Percentiles rank a stretch among this genome's conserved stretches.
Conservation (phyloP, 2,329 filamentous ascomycete species). For the Alternaria triticina region DNA sequence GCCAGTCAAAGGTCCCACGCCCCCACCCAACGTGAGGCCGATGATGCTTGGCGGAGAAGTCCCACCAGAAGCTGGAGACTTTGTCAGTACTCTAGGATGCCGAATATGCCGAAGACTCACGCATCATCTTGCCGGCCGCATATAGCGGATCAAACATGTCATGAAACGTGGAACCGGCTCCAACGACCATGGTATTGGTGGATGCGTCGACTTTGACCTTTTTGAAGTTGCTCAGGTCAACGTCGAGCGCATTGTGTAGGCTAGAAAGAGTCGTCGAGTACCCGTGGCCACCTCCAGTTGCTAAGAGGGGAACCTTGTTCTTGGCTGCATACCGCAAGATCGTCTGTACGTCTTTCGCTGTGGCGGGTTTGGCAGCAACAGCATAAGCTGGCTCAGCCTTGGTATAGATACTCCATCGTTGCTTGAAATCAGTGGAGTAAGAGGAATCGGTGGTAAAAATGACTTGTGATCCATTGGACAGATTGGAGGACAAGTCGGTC, state of each 20-base stretch:
- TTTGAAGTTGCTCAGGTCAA: not conserved
- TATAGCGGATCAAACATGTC: conserved; percentile 1
- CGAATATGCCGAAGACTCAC: not conserved
- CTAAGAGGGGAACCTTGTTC: conserved; percentile 1
- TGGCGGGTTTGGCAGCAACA: not conserved
- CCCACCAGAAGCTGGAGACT: not conserved
- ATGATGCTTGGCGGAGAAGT: conserved; percentile 54
- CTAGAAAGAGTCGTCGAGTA: not conserved
- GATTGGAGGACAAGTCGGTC: not conserved
- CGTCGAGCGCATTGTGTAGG: not conserved
- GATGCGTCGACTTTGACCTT: not conserved
- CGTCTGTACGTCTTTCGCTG: not conserved
- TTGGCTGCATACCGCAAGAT: not conserved
- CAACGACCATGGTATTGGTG: not conserved
- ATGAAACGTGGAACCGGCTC: not conserved
- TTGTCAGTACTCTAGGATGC: not conserved
- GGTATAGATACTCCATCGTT: conserved; percentile 1
- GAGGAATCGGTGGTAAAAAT: not conserved
- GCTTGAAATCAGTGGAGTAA: not conserved
- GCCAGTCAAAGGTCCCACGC: conserved; percentile 61
- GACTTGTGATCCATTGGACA: not conserved
- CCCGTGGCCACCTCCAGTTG: not conserved
- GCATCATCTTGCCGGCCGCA: not conserved
- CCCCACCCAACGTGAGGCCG: conserved; percentile 62
- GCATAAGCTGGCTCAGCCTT: not conserved